Conservation (phyloP, 371 early-diverging fungal genomes). For the Amoeboaphelidium protococcarum region DNA sequence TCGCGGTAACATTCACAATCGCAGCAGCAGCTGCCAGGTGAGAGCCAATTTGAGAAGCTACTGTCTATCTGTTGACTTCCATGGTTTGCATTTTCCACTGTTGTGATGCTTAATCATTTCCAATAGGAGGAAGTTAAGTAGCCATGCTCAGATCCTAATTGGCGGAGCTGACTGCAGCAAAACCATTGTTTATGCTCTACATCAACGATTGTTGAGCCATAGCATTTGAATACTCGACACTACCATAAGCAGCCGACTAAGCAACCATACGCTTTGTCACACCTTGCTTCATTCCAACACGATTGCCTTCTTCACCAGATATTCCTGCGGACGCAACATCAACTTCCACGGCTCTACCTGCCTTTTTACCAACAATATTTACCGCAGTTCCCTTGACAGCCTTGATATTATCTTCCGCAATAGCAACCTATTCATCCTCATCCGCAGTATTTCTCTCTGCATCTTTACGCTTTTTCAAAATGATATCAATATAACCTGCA, state of each 20-base stretch:
- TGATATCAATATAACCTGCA: conserved; percentile 29
- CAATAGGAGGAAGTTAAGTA: conserved; percentile 13
- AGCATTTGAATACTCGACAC: conserved; percentile 1
- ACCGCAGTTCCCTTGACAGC: conserved; percentile 13
- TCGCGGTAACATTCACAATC: conserved; percentile 13
- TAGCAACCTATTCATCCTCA: conserved; percentile 17
- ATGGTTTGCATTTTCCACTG: conserved; percentile 19
- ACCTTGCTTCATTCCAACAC: not conserved
- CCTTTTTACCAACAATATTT: conserved; percentile 8
- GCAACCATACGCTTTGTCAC: not conserved
- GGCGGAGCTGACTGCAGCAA: conserved; percentile 13
- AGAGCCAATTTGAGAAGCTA: conserved; percentile 13
- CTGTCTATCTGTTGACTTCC: conserved; percentile 14
- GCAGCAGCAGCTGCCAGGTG: conserved; percentile 15
- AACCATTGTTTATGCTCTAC: conserved; percentile 12
- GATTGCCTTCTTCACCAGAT: not conserved
- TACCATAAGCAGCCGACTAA: not conserved
- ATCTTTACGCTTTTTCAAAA: conserved; percentile 21
- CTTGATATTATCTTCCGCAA: conserved; percentile 18
- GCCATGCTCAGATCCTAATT: conserved; percentile 2
- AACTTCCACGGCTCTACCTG: conserved; percentile 1
- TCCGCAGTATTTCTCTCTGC: conserved; percentile 8
- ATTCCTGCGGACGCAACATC: not conserved
- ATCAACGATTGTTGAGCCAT: conserved; percentile 14
- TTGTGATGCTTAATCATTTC: conserved; percentile 13